phyloP scores from a whole-genome alignment of 495 filamentous ascomycete species.

The Talaromyces proteolyticus region DNA sequence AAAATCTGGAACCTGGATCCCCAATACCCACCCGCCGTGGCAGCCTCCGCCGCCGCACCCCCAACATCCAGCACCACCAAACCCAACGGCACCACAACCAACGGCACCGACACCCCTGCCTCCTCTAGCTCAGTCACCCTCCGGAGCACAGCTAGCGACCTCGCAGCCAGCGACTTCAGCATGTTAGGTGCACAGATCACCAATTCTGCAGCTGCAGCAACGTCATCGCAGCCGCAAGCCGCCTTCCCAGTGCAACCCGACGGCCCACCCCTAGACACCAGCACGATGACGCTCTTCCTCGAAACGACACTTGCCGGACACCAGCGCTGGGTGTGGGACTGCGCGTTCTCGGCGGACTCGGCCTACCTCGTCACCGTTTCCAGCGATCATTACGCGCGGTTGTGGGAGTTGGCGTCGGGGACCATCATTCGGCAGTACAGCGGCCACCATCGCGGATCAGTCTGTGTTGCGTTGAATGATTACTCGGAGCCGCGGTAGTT shows the following conservation, averaged over 20 bases:
- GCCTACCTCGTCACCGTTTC: constrained; percentile 98
- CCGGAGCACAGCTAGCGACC: not conserved
- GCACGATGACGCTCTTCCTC: constrained; percentile 58
- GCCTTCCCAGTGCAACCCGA: constrained; percentile 35
- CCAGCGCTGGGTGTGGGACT: constrained; percentile 99
- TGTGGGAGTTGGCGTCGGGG: constrained; percentile 86
- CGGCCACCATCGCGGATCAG: constrained; percentile 90
- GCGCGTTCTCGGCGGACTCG: constrained; percentile 93
- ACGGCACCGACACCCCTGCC: constrained; percentile 5
- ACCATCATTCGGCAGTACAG: constrained; percentile 96
- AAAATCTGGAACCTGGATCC: constrained; percentile 91
- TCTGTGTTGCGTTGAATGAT: constrained; percentile 96
- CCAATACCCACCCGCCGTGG: constrained; percentile 38
- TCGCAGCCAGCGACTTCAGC: constrained; percentile 8
- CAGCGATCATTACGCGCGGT: constrained; percentile 91
- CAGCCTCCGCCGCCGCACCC: constrained; percentile 22
- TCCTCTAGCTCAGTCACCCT: not conserved
- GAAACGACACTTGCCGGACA: constrained; percentile 90
- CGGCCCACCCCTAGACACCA: constrained; percentile 39
- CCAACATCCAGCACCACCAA: constrained; percentile 17
- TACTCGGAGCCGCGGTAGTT: constrained; percentile 67
- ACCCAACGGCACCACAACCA: constrained; percentile 11
- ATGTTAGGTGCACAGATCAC: constrained; percentile 8
- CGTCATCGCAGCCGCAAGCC: constrained; percentile 19
- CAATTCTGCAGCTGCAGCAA: not conserved